Conservation (phyloP, 2,329 filamentous ascomycete species). For the Colletotrichum echinochloae region DNA sequence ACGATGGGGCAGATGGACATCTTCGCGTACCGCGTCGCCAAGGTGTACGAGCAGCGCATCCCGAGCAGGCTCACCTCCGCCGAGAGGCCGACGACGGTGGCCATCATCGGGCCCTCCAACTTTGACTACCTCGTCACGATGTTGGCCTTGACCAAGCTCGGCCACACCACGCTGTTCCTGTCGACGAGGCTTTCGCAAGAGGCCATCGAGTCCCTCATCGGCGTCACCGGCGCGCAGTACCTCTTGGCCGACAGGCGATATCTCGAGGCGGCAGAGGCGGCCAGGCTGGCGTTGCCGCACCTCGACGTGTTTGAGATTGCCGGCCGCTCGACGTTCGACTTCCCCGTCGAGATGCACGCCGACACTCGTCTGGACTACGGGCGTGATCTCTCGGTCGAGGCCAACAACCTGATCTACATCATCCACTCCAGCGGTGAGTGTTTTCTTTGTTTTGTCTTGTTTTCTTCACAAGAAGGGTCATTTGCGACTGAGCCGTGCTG, state of each 20-base stretch:
- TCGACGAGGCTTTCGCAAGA: constrained; percentile 51
- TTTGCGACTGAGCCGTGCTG: constrained; percentile 44
- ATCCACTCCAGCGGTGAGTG: constrained; percentile 52
- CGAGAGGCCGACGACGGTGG: constrained; percentile 54
- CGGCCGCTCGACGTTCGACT: constrained; percentile 46
- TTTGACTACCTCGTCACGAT: constrained; percentile 66
- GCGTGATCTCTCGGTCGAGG: constrained; percentile 48
- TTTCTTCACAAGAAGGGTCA: too few species aligned
- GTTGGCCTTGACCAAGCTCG: constrained; percentile 65
- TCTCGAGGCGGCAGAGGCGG: constrained; percentile 41
- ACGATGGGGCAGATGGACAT: constrained; percentile 59
- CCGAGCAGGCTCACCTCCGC: constrained; percentile 43
- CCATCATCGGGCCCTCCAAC: constrained; percentile 64
- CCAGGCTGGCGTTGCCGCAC: constrained; percentile 38
- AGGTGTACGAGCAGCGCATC: constrained; percentile 43
- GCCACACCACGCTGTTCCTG: constrained; percentile 60
- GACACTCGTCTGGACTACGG: constrained; percentile 47
- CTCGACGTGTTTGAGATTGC: constrained; percentile 47
- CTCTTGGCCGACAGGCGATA: constrained; percentile 46
- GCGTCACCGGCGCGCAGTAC: constrained; percentile 44
- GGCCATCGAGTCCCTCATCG: constrained; percentile 49
- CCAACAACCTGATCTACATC: constrained; percentile 46
- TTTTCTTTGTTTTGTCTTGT: too few species aligned
- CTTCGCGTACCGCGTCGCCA: constrained; percentile 48
- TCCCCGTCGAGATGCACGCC: constrained; percentile 46